Conservation (phyloP, 129 eudicot genomes). For the Saposhnikovia divaricata region DNA sequence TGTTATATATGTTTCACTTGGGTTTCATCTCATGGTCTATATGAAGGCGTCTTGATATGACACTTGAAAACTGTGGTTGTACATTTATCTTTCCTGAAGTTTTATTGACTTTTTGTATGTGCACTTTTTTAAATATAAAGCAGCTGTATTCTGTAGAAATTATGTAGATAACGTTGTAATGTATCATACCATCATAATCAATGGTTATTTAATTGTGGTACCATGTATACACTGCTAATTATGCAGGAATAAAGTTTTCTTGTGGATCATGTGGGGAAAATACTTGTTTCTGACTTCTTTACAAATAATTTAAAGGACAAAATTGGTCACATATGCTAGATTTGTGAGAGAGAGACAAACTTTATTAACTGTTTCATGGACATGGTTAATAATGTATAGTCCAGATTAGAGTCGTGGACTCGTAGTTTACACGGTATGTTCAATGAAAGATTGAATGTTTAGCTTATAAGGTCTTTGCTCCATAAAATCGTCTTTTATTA, state of each 20-base stretch:
- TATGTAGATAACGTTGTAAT: not conserved
- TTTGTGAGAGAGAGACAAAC: too few species aligned
- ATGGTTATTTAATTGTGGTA: too few species aligned
- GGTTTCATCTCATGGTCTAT: not conserved
- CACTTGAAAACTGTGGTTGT: not conserved
- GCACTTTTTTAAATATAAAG: not conserved
- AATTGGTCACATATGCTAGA: too few species aligned
- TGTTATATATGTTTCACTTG: not conserved
- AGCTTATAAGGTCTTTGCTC: not conserved
- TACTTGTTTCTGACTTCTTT: too few species aligned
- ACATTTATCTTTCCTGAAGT: not conserved
- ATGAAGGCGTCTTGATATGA: not conserved
- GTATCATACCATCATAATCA: not conserved
- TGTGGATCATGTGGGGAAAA: too few species aligned
- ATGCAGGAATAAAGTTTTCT: too few species aligned
- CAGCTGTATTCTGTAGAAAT: not conserved
- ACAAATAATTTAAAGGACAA: too few species aligned
- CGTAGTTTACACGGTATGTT: too few species aligned
- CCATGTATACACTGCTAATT: too few species aligned
- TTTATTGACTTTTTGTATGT: not conserved
- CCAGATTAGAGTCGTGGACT: too few species aligned
- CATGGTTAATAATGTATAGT: too few species aligned
- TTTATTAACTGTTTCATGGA: too few species aligned
- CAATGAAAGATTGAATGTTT: not conserved
- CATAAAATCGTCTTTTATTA: not conserved